These are phyloP conservation scores for Phialophora expanda DNA, from an alignment of 2,329 filamentous ascomycete genomes.

Conservation along the genomic window DNA sequence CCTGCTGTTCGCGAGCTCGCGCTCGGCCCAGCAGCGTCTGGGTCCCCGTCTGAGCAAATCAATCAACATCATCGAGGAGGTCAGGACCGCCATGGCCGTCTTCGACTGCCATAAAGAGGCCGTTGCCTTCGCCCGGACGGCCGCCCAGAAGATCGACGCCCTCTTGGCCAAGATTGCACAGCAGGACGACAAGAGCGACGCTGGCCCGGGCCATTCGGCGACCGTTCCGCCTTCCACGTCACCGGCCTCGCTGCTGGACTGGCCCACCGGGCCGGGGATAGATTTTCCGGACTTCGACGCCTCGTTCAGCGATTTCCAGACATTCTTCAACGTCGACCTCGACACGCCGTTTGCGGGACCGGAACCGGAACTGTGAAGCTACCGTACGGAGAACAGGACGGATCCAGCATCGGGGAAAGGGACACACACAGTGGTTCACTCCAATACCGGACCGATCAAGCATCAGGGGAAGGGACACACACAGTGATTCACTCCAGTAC, in stretches of 20 bases:
- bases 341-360: background rate
- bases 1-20: constrained; percentile 21
- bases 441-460: too few relatives aligned
- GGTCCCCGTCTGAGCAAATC: background rate
- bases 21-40: background rate
- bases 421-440: too few relatives aligned
- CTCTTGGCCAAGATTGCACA: constrained; percentile 7
- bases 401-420: too few relatives aligned
- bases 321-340: background rate
- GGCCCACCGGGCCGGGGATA: background rate
- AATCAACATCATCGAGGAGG: constrained; percentile 5
- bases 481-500: too few relatives aligned
- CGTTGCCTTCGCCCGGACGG: constrained; percentile 6
- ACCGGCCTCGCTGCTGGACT: background rate
- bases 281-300: constrained; percentile 1
- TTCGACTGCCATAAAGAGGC: background rate
- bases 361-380: too few relatives aligned
- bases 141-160: constrained; percentile 3
- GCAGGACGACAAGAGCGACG: background rate
- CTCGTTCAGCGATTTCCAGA: constrained; percentile 1
- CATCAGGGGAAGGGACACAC: too few relatives aligned
- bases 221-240: background rate
- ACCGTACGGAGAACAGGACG: too few relatives aligned
- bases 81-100: background rate
- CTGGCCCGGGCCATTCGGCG: background rate